Percentiles rank a stretch among this genome's conserved stretches.
phyloP scores from a whole-genome alignment of 495 filamentous ascomycete genomes.

The Hypoxylon intermedium region DNA sequence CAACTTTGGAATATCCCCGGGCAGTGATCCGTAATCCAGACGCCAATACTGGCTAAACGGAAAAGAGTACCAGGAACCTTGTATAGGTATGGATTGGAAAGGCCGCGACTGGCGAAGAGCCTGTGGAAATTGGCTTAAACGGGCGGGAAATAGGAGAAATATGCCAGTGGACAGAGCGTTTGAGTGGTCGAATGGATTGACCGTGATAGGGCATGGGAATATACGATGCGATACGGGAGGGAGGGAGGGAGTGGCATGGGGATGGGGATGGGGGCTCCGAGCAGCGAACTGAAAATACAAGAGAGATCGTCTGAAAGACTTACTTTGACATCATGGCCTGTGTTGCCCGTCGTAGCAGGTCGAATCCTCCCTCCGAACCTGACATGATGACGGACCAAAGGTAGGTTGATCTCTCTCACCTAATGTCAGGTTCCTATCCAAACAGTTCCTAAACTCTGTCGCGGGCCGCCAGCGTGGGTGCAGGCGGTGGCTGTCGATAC shows the following conservation, averaged over 20 bases:
- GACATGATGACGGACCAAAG: constrained; percentile 42
- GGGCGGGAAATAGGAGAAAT: constrained; percentile 23
- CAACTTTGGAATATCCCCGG: constrained; percentile 30
- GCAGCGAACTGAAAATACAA: constrained; percentile 1
- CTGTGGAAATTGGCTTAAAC: neutral
- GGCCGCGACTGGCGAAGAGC: constrained; percentile 21
- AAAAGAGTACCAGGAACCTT: constrained; percentile 25
- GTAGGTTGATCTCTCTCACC: constrained; percentile 31
- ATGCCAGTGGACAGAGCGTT: constrained; percentile 3
- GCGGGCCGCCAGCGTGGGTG: constrained; percentile 24
- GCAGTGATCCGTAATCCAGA: constrained; percentile 37
- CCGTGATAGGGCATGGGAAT: constrained; percentile 13
- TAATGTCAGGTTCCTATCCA: constrained; percentile 40
- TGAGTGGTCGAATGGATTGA: constrained; percentile 13
- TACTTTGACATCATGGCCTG: constrained; percentile 67
- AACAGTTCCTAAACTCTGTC: constrained; percentile 26
- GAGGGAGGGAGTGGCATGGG: constrained; percentile 23
- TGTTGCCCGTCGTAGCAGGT: constrained; percentile 62
- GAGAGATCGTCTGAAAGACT: constrained; percentile 26
- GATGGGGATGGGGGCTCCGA: constrained; percentile 2
- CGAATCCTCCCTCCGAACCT: constrained; percentile 51
- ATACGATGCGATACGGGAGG: constrained; percentile 14
- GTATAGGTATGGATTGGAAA: constrained; percentile 14
- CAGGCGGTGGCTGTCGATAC: constrained; percentile 9
- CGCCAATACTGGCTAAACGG: constrained; percentile 39